phyloP scores from a whole-genome alignment of 345 rosid species.

The Salix dunnii region DNA sequence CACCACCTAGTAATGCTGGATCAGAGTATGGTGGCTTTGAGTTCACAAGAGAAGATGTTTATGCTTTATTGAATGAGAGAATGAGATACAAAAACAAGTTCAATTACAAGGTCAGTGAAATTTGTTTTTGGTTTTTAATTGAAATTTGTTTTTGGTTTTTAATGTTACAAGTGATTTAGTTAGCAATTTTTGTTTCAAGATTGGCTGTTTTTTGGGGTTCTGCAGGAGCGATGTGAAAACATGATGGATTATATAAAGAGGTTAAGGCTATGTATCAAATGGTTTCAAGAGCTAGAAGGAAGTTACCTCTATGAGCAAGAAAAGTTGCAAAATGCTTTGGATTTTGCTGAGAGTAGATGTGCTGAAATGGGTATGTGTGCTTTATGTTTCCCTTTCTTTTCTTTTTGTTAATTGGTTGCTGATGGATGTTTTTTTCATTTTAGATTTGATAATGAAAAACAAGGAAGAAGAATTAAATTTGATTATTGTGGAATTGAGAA shows the following conservation, averaged over 20 bases:
- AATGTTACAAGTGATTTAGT: constrained; percentile 1
- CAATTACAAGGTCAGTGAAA: constrained; percentile 68
- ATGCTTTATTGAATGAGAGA: constrained; percentile 35
- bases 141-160: not conserved
- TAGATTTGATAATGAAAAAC: constrained; percentile 68
- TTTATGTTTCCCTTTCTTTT: not conserved
- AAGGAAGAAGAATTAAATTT: constrained; percentile 88
- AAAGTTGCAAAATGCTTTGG: constrained; percentile 63
- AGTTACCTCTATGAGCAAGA: constrained; percentile 80
- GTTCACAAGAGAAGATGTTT: constrained; percentile 44
- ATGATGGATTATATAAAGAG: constrained; percentile 91
- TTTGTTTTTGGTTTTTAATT: not conserved
- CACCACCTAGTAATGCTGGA: constrained; percentile 42
- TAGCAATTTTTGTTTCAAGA: constrained; percentile 9
- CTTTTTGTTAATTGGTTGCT: not conserved
- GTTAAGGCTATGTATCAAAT: constrained; percentile 85
- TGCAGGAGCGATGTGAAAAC: constrained; percentile 90
- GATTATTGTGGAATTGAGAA: constrained; percentile 80
- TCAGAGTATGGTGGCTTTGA: constrained; percentile 46
- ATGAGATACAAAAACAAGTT: constrained; percentile 44
- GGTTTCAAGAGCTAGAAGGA: constrained; percentile 95
- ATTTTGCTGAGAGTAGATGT: constrained; percentile 62
- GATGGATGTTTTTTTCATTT: constrained; percentile 20
- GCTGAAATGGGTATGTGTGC: constrained; percentile 66
- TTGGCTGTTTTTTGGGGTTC: constrained; percentile 18